Conservation (phyloP, 306 rosid genomes). For the Crataegus laevigata region DNA sequence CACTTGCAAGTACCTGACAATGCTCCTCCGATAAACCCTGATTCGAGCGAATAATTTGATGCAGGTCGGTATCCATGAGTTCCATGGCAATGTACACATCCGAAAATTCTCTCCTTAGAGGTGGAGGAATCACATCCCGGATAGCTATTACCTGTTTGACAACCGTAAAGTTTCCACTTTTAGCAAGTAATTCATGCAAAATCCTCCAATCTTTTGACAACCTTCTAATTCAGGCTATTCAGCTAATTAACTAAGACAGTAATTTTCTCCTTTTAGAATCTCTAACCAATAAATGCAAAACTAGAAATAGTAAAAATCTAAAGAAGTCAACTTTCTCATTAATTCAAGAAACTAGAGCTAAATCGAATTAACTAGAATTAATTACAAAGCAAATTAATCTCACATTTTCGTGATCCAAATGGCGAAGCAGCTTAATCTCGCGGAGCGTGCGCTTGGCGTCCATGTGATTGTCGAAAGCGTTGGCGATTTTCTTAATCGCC, state of each 20-base stretch:
- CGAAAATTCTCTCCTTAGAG: slow-evolving; percentile 72
- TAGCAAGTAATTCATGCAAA: neutral
- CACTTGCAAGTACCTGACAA: slow-evolving; percentile 49
- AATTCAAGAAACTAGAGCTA: neutral
- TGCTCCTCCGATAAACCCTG: slow-evolving; percentile 90
- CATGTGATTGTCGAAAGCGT: slow-evolving; percentile 90
- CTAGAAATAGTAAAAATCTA: neutral
- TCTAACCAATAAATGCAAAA: neutral
- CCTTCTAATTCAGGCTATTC: neutral
- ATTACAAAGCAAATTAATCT: slow-evolving; percentile 13
- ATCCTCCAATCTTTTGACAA: neutral
- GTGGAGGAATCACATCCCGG: slow-evolving; percentile 91
- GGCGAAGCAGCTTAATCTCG: slow-evolving; percentile 96
- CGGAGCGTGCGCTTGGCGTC: slow-evolving; percentile 98
- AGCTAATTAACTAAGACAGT: slow-evolving; percentile 1
- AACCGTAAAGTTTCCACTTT: slow-evolving; percentile 19
- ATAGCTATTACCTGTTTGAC: slow-evolving; percentile 62
- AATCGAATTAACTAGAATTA: neutral
- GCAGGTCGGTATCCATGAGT: slow-evolving; percentile 98
- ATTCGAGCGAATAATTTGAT: slow-evolving; percentile 90
- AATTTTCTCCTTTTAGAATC: neutral
- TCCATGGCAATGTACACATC: slow-evolving; percentile 78
- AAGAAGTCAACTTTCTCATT: neutral
- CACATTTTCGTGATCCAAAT: slow-evolving; percentile 95
- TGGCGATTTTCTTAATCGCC: slow-evolving; percentile 91